phyloP scores from a whole-genome alignment of 2,329 filamentous ascomycete species.

The Colletotrichum sp. region DNA sequence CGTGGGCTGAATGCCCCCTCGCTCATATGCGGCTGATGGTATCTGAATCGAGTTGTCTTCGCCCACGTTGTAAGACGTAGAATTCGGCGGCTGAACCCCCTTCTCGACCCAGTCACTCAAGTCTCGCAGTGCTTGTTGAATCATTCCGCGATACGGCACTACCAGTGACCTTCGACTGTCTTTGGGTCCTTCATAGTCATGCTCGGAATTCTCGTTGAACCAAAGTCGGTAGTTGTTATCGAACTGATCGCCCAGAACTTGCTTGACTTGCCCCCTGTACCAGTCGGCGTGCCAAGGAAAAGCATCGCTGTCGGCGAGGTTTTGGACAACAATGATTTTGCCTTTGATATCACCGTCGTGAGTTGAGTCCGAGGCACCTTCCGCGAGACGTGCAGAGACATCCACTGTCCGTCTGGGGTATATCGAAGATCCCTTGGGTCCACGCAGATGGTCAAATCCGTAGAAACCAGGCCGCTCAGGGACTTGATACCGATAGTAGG shows the following conservation, averaged over 20 bases:
- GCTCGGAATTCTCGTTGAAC: slow-evolving; percentile 25
- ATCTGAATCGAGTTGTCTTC: slow-evolving; percentile 17
- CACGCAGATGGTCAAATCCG: slow-evolving; percentile 21
- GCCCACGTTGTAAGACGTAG: slow-evolving; percentile 12
- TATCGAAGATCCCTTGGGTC: slow-evolving; percentile 1
- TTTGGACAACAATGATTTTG: slow-evolving; percentile 27
- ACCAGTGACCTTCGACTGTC: not conserved
- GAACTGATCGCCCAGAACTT: slow-evolving; percentile 5
- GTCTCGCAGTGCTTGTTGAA: slow-evolving; percentile 25
- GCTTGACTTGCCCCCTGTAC: slow-evolving; percentile 22
- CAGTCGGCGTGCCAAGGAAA: slow-evolving; percentile 28
- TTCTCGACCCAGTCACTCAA: slow-evolving; percentile 24
- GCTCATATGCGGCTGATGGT: not conserved
- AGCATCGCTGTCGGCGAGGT: slow-evolving; percentile 25
- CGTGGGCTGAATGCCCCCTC: slow-evolving; percentile 25
- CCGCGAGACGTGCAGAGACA: not conserved
- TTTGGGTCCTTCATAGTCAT: slow-evolving; percentile 8
- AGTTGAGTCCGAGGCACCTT: not conserved
- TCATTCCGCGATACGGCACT: slow-evolving; percentile 19
- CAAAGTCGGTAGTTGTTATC: slow-evolving; percentile 24
- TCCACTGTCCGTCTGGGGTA: slow-evolving; percentile 17
- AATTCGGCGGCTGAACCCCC: not conserved
- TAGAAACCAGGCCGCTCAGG: slow-evolving; percentile 9
- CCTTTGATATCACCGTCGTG: slow-evolving; percentile 19
- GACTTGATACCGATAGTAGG: slow-evolving; percentile 22